Percentiles rank a stretch among this genome's conserved stretches.
Conservation (phyloP, 2,329 filamentous ascomycete species). For the Didymosphaeria variabile region DNA sequence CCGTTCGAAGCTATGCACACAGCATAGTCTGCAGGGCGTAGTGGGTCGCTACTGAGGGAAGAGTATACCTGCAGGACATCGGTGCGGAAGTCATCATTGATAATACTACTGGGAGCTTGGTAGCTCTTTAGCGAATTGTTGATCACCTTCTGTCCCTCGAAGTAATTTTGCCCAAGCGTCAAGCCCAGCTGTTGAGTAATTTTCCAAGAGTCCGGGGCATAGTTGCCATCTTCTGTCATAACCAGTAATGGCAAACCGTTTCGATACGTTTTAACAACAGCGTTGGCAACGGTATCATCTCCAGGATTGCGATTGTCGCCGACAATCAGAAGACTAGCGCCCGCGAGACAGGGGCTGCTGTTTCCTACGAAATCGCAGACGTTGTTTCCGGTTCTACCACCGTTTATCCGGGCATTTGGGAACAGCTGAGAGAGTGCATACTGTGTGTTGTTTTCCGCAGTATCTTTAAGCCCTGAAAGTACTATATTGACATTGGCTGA, state of each 20-base stretch:
- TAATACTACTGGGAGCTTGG: slow-evolving; percentile 1
- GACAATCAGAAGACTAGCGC: neutral
- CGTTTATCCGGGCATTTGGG: slow-evolving; percentile 1
- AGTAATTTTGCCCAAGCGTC: slow-evolving; percentile 2
- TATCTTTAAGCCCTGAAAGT: slow-evolving; percentile 2
- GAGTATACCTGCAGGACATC: neutral
- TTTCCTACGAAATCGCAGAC: neutral
- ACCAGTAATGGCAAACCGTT: neutral
- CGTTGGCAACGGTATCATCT: neutral
- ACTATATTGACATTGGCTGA: neutral
- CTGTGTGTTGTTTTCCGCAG: neutral
- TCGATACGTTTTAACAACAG: neutral
- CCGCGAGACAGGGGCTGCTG: neutral
- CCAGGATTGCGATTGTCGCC: slow-evolving; percentile 2
- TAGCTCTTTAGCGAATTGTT: slow-evolving; percentile 1
- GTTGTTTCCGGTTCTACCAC: slow-evolving; percentile 1
- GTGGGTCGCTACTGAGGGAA: slow-evolving; percentile 3
- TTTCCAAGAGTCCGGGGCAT: slow-evolving; percentile 1
- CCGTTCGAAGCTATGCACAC: slow-evolving; percentile 1
- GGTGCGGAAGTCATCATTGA: slow-evolving; percentile 3
- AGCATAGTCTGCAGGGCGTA: slow-evolving; percentile 7
- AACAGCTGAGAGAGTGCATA: neutral
- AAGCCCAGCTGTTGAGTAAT: neutral
- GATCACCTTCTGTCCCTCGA: slow-evolving; percentile 9
- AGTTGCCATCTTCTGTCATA: slow-evolving; percentile 8